Conservation (phyloP, 257 asterid genomes). For the Coffea canephora region DNA sequence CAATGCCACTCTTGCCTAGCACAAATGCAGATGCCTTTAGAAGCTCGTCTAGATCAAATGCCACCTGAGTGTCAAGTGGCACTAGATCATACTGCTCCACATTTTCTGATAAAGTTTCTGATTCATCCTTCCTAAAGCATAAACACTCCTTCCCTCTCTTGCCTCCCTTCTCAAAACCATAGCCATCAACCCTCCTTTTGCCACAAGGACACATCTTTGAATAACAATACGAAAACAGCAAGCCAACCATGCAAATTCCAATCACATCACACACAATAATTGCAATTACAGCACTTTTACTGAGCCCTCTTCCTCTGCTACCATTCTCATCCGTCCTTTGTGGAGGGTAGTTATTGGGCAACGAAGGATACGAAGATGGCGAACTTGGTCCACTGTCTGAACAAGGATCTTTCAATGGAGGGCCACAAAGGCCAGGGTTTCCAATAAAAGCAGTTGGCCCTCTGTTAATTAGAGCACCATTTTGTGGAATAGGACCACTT, state of each 20-base stretch:
- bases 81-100: constrained; percentile 74
- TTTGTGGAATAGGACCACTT: constrained; percentile 87
- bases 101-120: constrained; percentile 72
- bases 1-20: constrained; percentile 84
- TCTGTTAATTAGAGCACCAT: constrained; percentile 72
- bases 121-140: constrained; percentile 77
- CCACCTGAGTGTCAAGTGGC: constrained; percentile 61
- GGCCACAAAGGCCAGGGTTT: constrained; percentile 83
- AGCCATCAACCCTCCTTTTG: constrained; percentile 42
- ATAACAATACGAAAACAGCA: constrained; percentile 73
- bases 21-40: constrained; percentile 93
- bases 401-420: constrained; percentile 73
- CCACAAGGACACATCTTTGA: constrained; percentile 48
- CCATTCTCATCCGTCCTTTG: constrained; percentile 27
- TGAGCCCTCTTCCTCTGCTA: constrained; percentile 45
- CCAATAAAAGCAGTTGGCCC: constrained; percentile 98
- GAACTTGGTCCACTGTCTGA: constrained; percentile 45
- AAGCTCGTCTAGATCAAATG: constrained; percentile 83
- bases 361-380: constrained; percentile 54
- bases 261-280: constrained; percentile 67
- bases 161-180: constrained; percentile 55
- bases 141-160: constrained; percentile 57
- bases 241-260: constrained; percentile 71
- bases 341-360: constrained; percentile 58
- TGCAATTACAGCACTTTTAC: constrained; percentile 53